These are phyloP conservation scores for Myxozyma monticola DNA, from an alignment of 805 yeast species.

Conservation along the genomic window DNA sequence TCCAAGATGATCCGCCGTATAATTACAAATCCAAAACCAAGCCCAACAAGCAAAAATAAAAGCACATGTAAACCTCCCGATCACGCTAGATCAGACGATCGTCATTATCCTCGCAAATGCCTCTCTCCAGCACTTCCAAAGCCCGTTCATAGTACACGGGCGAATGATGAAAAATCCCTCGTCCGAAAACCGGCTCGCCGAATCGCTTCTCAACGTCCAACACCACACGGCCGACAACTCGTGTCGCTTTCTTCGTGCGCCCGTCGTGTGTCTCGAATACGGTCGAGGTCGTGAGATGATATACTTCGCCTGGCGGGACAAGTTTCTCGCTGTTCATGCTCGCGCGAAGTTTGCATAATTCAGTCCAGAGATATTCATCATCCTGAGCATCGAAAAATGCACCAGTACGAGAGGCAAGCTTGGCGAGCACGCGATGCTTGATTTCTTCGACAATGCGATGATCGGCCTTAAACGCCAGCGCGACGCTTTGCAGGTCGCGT, in stretches of 20 bases:
- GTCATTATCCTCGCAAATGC: slow-evolving; percentile 28
- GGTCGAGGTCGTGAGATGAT: slow-evolving; percentile 36
- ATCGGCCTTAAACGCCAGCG: slow-evolving; percentile 34
- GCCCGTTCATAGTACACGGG: slow-evolving; percentile 40
- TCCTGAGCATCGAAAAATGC: slow-evolving; percentile 31
- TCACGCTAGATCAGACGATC: not conserved
- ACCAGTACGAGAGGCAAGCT: slow-evolving; percentile 33
- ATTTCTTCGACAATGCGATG: slow-evolving; percentile 33
- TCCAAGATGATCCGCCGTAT: not conserved
- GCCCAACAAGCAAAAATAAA: slow-evolving; percentile 3
- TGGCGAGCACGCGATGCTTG: slow-evolving; percentile 33
- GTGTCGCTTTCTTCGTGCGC: slow-evolving; percentile 33
- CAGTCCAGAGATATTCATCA: slow-evolving; percentile 35
- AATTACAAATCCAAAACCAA: not conserved
- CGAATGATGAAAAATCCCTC: slow-evolving; percentile 39
- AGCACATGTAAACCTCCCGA: not conserved
- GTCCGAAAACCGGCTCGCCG: slow-evolving; percentile 39
- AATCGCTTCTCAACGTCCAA: slow-evolving; percentile 38
- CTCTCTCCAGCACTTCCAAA: slow-evolving; percentile 35
- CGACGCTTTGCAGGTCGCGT: slow-evolving; percentile 37
- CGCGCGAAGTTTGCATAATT: slow-evolving; percentile 35
- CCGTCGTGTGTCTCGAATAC: slow-evolving; percentile 35
- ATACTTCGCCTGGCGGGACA: slow-evolving; percentile 41
- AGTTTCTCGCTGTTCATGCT: slow-evolving; percentile 39
- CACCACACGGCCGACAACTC: slow-evolving; percentile 36